Base-by-base conservation (phyloP, 257 asterid species). In the Forsythia suspensa region DNA sequence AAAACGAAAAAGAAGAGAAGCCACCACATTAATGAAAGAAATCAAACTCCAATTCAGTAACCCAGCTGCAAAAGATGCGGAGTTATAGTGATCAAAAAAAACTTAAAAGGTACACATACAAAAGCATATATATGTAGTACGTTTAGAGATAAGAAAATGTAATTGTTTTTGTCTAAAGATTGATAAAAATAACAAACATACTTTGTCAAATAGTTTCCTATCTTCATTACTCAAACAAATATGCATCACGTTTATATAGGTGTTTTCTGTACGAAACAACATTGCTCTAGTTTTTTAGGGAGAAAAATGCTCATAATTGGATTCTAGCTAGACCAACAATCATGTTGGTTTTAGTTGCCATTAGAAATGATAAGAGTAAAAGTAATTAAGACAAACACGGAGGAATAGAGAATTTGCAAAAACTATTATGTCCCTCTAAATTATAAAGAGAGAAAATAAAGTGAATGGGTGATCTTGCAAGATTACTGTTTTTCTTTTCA, bases 31-130 rank as follows among this genome's bases (percentile, higher is more conserved):
- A 84, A 93, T 72, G 70, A 93, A 73, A 80, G 93, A 91, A 80
- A 93, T 89, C 91, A 93, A 85, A 83, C 95, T 91, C 97, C 97
- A 90, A 77, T 89, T 85, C 84, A 88, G 86, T 71, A 91, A 78
- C 16, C 90, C 92, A 85, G 91, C 97, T 93, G 97, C 90, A 89
- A 80, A 75, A 70, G 78, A 15, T 70, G 65, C 72, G 61, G 37
- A 61, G 65, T 29, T 41, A 57, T 24, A 24, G 7, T 8, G 21
- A 74, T 48, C 72, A 43, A 34, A 21, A 44, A 57, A 4, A 70
- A 72, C 51, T 24, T 21, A 65, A 77, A 70, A 43, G 42, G 72
- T 12, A 38, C 68, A 20, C 5, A 67, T n/a, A 8, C 20, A 10
- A 52, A 66, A 76, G 36, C 48, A 71, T 37, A 16, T n/a, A 37